Evolutionary conservation across 805 yeast genomes (phyloP).

Genomic region (Myxozyma geophila): DNA sequence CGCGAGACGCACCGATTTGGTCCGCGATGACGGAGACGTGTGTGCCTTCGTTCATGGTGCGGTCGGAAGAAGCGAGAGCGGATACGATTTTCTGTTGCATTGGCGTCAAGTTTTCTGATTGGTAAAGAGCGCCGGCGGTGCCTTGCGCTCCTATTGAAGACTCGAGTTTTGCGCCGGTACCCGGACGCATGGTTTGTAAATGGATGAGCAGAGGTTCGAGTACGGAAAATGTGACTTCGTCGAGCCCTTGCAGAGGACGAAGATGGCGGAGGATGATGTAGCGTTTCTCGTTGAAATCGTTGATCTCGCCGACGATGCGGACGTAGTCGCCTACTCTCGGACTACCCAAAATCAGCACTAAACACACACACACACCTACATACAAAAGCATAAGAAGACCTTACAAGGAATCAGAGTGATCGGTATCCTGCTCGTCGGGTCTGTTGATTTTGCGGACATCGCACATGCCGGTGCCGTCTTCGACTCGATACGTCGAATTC

Average conservation of each 20-base stretch:
- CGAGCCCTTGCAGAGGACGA: constrained; percentile 57
- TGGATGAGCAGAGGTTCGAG: constrained; percentile 51
- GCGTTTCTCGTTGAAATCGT: constrained; percentile 57
- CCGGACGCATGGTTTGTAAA: constrained; percentile 14
- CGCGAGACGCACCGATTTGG: constrained; percentile 5
- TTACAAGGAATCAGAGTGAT: not conserved
- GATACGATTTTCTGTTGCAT: constrained; percentile 29
- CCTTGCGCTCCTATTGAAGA: not conserved
- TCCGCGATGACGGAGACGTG: constrained; percentile 27
- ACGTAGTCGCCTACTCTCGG: constrained; percentile 51
- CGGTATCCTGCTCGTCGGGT: constrained; percentile 33
- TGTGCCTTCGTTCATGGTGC: constrained; percentile 30
- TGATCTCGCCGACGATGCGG: constrained; percentile 52
- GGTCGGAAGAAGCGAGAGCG: constrained; percentile 8
- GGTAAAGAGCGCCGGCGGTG: constrained; percentile 5
- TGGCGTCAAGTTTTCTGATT: constrained; percentile 26
- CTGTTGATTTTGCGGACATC: constrained; percentile 59
- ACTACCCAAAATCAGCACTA: not conserved
- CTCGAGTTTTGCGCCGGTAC: not conserved
- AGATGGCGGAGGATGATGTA: constrained; percentile 56
- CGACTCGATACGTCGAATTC: constrained; percentile 55
- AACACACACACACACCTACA: not conserved
- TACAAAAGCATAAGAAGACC: not conserved
- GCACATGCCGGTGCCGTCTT: constrained; percentile 69
- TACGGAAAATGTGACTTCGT: constrained; percentile 65